Evolutionary conservation across 768 basidiomycete genomes (phyloP).

Genomic region (Suillus subluteus): DNA sequence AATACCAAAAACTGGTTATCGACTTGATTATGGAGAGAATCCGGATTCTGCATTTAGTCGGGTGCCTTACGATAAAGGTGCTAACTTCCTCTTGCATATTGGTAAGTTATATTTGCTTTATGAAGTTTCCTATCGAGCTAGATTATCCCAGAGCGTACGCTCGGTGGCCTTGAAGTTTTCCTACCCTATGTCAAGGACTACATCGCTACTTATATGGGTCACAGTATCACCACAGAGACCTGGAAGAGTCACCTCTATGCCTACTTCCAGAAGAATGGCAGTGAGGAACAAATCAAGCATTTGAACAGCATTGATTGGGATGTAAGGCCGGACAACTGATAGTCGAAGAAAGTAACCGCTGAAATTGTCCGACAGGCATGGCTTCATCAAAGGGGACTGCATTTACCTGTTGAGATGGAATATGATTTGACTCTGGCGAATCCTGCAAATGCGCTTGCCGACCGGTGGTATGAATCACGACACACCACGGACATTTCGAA

Average conservation of each 20-base stretch:
- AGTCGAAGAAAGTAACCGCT: too few species aligned
- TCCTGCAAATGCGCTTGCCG: slow-evolving; percentile 55
- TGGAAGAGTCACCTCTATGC: slow-evolving; percentile 62
- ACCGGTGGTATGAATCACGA: slow-evolving; percentile 54
- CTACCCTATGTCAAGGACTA: slow-evolving; percentile 61
- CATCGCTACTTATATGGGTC: slow-evolving; percentile 55
- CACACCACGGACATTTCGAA: slow-evolving; percentile 33
- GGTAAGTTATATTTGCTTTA: slow-evolving; percentile 31
- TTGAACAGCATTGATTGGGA: slow-evolving; percentile 62
- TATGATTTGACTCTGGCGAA: slow-evolving; percentile 59
- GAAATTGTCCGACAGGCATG: slow-evolving; percentile 42
- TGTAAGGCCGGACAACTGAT: slow-evolving; percentile 36
- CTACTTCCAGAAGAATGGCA: slow-evolving; percentile 49
- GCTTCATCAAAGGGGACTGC: slow-evolving; percentile 58
- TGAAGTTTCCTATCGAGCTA: not conserved
- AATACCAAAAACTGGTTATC: slow-evolving; percentile 56
- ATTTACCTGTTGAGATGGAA: slow-evolving; percentile 50
- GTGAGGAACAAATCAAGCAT: slow-evolving; percentile 46
- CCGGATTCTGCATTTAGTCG: slow-evolving; percentile 53
- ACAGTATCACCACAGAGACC: slow-evolving; percentile 58
- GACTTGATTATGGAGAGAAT: slow-evolving; percentile 48
- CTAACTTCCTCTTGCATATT: slow-evolving; percentile 59
- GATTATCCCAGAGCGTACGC: slow-evolving; percentile 43
- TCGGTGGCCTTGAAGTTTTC: slow-evolving; percentile 61
- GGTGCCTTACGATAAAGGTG: slow-evolving; percentile 59